Conservation (phyloP, 495 filamentous ascomycete species). For the Neurospora sp. region DNA sequence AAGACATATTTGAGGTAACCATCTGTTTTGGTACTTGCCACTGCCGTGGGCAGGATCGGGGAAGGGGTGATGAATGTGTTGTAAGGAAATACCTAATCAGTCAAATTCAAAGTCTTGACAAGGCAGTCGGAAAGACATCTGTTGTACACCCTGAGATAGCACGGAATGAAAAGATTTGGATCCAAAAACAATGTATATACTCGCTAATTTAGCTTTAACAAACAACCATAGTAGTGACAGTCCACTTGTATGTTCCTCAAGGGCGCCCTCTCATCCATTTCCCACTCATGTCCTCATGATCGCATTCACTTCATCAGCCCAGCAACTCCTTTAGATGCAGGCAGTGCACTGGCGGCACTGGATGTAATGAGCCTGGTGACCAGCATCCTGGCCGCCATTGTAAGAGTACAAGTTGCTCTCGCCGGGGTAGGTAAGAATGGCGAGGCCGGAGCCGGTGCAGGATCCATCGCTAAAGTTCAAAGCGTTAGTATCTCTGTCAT, state of each 20-base stretch:
- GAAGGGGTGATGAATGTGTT: too few relatives aligned
- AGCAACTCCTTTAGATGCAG: neutral
- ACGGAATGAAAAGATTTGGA: neutral
- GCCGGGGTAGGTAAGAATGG: neutral
- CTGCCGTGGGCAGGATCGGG: too few relatives aligned
- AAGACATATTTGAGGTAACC: neutral
- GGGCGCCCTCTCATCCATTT: neutral
- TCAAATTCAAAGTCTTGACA: neutral
- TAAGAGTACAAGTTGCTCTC: neutral
- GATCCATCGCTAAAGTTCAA: neutral
- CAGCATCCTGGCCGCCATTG: neutral
- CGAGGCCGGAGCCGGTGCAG: neutral
- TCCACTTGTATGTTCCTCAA: neutral
- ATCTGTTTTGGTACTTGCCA: neutral
- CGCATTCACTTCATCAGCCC: neutral
- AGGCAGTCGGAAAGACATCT: too few relatives aligned
- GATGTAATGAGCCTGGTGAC: neutral
- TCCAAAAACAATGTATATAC: neutral
- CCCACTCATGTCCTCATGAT: neutral
- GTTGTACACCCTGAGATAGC: too few relatives aligned
- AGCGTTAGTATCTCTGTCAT: neutral
- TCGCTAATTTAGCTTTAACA: neutral
- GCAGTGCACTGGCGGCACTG: neutral
- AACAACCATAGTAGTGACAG: neutral
- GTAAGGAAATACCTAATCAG: too few relatives aligned